Percentiles rank a stretch among this genome's conserved stretches.
Conservation (phyloP, 2,329 filamentous ascomycete genomes). For the Neofusicoccum ribis region DNA sequence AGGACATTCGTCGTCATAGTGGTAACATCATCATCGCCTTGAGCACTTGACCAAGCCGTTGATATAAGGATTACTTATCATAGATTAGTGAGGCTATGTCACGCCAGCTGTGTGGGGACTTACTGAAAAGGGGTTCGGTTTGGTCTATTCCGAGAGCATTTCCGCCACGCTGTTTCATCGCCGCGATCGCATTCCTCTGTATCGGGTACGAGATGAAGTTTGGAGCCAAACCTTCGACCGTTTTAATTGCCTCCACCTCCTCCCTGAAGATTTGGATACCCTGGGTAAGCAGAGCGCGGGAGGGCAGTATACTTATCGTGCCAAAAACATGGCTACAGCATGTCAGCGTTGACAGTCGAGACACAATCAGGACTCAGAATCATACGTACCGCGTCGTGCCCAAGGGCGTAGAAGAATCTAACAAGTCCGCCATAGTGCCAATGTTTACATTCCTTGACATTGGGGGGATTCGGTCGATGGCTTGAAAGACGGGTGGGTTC, state of each 20-base stretch:
- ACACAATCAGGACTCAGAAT: neutral
- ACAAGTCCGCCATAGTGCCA: conserved; percentile 28
- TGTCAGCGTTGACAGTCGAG: neutral
- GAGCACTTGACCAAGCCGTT: neutral
- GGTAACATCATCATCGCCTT: neutral
- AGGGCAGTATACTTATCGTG: neutral
- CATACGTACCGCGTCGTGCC: neutral
- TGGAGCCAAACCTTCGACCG: neutral
- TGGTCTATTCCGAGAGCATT: neutral
- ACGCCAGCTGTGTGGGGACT: neutral
- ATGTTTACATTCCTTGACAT: conserved; percentile 25
- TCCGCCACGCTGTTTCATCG: neutral
- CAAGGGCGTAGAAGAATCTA: conserved; percentile 21
- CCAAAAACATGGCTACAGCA: conserved; percentile 4
- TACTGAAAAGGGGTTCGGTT: neutral
- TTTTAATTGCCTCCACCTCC: neutral
- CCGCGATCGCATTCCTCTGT: neutral
- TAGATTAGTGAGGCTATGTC: neutral
- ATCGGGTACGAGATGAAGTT: neutral
- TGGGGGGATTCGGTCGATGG: conserved; percentile 26
- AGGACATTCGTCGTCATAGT: neutral
- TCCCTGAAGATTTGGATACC: neutral
- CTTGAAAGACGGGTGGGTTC: conserved; percentile 25
- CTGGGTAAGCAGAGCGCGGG: neutral
- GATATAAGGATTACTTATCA: neutral